phyloP scores from a whole-genome alignment of 768 basidiomycete genomes.

The Aureoboletus auriporus region DNA sequence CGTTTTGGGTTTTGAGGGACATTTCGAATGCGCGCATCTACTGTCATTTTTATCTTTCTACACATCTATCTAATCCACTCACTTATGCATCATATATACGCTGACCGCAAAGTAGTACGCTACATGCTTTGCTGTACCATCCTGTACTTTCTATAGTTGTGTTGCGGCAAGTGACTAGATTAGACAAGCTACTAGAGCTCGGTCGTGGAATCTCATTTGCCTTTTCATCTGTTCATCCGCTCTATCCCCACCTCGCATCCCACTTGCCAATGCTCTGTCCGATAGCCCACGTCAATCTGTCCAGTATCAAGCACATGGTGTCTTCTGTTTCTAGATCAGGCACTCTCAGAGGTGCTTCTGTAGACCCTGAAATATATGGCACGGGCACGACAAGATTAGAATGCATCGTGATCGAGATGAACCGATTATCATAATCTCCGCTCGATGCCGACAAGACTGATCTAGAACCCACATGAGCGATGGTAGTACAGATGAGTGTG shows the following conservation, averaged over 20 bases:
- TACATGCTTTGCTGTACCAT: conserved; percentile 31
- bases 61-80: conserved; percentile 34
- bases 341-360: conserved; percentile 35
- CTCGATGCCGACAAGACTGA: conserved; percentile 7
- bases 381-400: conserved; percentile 47
- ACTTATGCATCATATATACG: conserved; percentile 35
- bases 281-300: conserved; percentile 36
- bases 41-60: conserved; percentile 18
- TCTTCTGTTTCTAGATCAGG: conserved; percentile 52
- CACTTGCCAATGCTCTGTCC: conserved; percentile 41
- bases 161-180: conserved; percentile 30
- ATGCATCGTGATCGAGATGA: conserved; percentile 25
- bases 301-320: conserved; percentile 43
- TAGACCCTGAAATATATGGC: conserved; percentile 40
- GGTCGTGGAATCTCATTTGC: conserved; percentile 30
- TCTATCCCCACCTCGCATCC: conserved; percentile 40
- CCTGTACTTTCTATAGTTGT: conserved; percentile 31
- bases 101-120: conserved; percentile 21
- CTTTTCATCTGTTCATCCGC: conserved; percentile 30
- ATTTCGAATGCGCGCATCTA: conserved; percentile 12
- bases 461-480: neutral
- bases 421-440: conserved; percentile 12
- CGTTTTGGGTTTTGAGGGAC: conserved; percentile 12
- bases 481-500: no score
- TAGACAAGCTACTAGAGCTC: conserved; percentile 18